Evolutionary conservation across 495 filamentous ascomycete genomes (phyloP), one percentile per base, ranked within the genome.

Genomic region (Podospora appendiculata): DNA sequence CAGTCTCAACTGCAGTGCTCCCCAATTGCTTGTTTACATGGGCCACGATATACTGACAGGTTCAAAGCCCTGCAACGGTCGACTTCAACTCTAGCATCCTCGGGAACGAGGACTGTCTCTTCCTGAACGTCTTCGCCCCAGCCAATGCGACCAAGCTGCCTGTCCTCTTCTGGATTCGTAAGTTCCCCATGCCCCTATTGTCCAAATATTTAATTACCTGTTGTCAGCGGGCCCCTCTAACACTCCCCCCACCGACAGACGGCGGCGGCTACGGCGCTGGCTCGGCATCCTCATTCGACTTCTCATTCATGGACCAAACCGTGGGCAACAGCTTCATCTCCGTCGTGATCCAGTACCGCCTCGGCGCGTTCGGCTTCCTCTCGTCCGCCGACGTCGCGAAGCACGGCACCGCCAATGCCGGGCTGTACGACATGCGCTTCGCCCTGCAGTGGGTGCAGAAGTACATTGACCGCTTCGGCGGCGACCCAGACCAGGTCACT

Each of bases 371-470:
- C 45, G 77, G 77, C 1, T 79, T 73, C 48, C 62, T 75, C 32
- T 70, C 76, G 6, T 76, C 73, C 1, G 47, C 58, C 0, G 62
- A 66, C 14, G 47, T 70, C 18, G 55, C 56, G 16, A 51, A 47
- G 38, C 52, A 58, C 46, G 84, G 84, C 4, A 73, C 67, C 6
- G 72, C 79, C 19, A 91, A 90, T 53, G 76, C 77, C 1, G 87
- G 81, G 0, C 71, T 90, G 5, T 65, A 76, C 25, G 87, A 90
- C 59, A 87, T 89, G 61, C 73, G 78, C 2, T 70, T 84, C 35
- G 86, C 83, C 10, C 70, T 90, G 14, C 64, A 88, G 51, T 90
- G 87, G 87, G 77, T 89, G n/a, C 78, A 87, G 52, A 70, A 79
- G 50, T 70, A 89, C 57, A 88, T 89, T 52, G 63, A 70, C 47